phyloP scores from a whole-genome alignment of 1,284 basidiomycete genomes.

The Cutaneotrichosporon mucoides region DNA sequence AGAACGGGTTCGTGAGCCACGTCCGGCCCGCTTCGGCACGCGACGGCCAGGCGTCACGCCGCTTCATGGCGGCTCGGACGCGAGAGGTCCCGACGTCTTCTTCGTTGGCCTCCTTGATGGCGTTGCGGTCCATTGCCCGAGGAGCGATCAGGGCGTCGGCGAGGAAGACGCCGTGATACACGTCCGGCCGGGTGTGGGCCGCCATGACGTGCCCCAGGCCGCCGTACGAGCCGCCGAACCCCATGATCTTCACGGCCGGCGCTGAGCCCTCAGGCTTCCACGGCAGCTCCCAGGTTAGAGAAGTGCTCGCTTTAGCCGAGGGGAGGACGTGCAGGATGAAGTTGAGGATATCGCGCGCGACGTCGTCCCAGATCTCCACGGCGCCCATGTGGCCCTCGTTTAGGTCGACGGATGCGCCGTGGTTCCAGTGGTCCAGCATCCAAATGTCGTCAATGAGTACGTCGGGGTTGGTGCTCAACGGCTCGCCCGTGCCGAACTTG shows the following conservation, averaged over 20 bases:
- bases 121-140: background rate
- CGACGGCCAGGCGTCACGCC: constrained; percentile 61
- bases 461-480: background rate
- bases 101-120: background rate
- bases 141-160: constrained; percentile 55
- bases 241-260: background rate
- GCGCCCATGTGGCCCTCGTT: constrained; percentile 57
- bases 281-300: constrained; percentile 1
- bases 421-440: constrained; percentile 70
- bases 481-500: constrained; percentile 6
- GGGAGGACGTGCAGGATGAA: constrained; percentile 52
- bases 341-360: constrained; percentile 42
- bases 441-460: constrained; percentile 65
- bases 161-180: constrained; percentile 51
- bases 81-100: background rate
- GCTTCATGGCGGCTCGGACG: constrained; percentile 52
- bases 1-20: constrained; percentile 53
- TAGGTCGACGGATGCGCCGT: constrained; percentile 66
- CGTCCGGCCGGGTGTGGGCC: constrained; percentile 4
- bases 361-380: constrained; percentile 40
- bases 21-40: constrained; percentile 54
- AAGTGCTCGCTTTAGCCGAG: background rate
- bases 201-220: constrained; percentile 44
- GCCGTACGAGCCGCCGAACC: constrained; percentile 64
- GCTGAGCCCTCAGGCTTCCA: constrained; percentile 8